phyloP scores from a whole-genome alignment of 2,329 filamentous ascomycete genomes.

The Trichoderma sp. region DNA sequence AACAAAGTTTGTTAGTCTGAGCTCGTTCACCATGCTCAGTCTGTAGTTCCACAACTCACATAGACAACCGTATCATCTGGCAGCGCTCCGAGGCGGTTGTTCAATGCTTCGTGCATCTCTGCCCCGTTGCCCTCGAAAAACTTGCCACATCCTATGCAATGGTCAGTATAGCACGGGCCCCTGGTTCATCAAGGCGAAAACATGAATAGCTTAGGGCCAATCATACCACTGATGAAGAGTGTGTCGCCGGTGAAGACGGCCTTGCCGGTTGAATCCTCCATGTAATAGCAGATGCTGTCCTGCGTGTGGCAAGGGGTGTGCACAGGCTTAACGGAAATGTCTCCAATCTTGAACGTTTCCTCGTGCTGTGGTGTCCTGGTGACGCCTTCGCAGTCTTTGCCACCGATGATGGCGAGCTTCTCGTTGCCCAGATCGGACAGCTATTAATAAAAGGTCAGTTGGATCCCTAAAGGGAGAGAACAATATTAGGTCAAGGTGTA shows the following conservation, averaged over 20 bases:
- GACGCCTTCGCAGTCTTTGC: conserved; percentile 79
- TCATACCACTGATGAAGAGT: conserved; percentile 80
- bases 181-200: background rate
- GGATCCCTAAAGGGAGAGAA: background rate
- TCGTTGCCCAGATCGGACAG: conserved; percentile 51
- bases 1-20: background rate
- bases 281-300: conserved; percentile 94
- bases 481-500: background rate
- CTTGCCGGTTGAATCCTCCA: conserved; percentile 72
- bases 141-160: conserved; percentile 69
- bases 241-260: conserved; percentile 96
- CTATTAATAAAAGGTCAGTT: conserved; percentile 24
- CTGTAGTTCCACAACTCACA: conserved; percentile 50
- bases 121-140: conserved; percentile 91
- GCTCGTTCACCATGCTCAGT: background rate
- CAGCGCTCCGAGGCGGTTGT: conserved; percentile 74
- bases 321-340: conserved; percentile 79
- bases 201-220: background rate
- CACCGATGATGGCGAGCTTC: conserved; percentile 76
- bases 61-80: conserved; percentile 92
- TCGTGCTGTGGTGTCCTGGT: conserved; percentile 73
- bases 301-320: conserved; percentile 98
- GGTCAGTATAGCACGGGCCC: background rate
- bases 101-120: conserved; percentile 92
- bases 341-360: conserved; percentile 77